Conservation (phyloP, 1,284 basidiomycete species). For the Leccinum discolor region DNA sequence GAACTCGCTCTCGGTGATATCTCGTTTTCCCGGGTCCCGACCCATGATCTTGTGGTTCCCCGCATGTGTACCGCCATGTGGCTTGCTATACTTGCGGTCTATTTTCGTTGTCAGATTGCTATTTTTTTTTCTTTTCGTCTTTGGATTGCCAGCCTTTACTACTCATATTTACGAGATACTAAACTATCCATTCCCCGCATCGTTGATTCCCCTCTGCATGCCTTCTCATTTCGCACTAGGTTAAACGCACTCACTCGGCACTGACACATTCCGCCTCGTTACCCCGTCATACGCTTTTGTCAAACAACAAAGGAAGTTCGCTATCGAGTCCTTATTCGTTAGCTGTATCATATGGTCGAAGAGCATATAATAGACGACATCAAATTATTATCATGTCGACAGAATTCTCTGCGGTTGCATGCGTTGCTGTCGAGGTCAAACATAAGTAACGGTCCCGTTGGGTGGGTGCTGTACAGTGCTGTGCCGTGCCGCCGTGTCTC, state of each 20-base stretch:
- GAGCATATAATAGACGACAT: constrained; percentile 20
- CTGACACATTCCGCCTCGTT: not conserved
- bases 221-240: constrained; percentile 9
- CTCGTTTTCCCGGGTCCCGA: not conserved
- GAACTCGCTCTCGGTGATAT: not conserved
- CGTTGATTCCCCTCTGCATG: constrained; percentile 21
- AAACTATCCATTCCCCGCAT: constrained; percentile 18
- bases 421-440: constrained; percentile 2
- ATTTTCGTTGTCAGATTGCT: not conserved
- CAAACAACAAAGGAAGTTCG: not conserved
- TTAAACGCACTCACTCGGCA: constrained; percentile 4
- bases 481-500: not conserved
- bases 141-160: constrained; percentile 15
- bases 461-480: not conserved
- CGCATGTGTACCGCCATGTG: not conserved
- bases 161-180: constrained; percentile 8
- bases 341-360: constrained; percentile 17
- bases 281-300: not conserved
- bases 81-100: not conserved
- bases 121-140: not conserved
- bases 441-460: not conserved
- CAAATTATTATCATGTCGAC: not conserved
- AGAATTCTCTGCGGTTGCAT: not conserved
- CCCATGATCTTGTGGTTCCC: not conserved
- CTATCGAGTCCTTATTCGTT: constrained; percentile 5